Percentiles rank a stretch among this genome's conserved stretches.
These are phyloP conservation scores for Brassica nigra DNA, from an alignment of 345 rosid species.

Conservation along the genomic window DNA sequence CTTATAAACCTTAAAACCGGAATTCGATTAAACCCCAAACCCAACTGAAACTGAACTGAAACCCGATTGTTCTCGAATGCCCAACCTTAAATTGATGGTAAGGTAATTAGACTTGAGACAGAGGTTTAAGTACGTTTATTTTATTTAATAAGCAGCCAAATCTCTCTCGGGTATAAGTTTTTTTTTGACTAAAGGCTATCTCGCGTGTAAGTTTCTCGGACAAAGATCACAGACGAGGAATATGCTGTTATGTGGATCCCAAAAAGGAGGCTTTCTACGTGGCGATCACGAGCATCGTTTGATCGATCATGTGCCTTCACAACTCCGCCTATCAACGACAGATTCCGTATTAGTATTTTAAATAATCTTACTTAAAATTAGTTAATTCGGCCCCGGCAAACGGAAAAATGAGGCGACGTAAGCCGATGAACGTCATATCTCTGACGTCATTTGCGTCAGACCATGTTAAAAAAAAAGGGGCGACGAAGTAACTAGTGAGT, in stretches of 20 bases:
- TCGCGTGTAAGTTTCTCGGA: neutral
- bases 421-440: slow-evolving; percentile 9
- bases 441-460: slow-evolving; percentile 26
- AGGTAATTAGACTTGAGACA: neutral
- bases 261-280: neutral
- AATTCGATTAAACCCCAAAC: too few relatives aligned
- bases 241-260: slow-evolving; percentile 10
- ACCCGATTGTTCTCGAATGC: too few relatives aligned
- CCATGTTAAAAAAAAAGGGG: slow-evolving; percentile 4
- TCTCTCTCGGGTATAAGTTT: neutral
- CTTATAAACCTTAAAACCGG: too few relatives aligned
- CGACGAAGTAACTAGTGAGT: slow-evolving; percentile 22
- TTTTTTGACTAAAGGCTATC: too few relatives aligned
- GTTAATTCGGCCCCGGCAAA: neutral
- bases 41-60: too few relatives aligned
- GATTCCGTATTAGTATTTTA: neutral
- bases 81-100: neutral
- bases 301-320: neutral
- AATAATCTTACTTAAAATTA: neutral
- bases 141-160: neutral
- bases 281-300: neutral
- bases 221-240: neutral
- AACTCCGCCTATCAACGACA: slow-evolving; percentile 26
- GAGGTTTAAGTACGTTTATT: neutral
- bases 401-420: slow-evolving; percentile 17